phyloP scores from a whole-genome alignment of 192 early-diverging fungal species.

The Coemansia sp. region DNA sequence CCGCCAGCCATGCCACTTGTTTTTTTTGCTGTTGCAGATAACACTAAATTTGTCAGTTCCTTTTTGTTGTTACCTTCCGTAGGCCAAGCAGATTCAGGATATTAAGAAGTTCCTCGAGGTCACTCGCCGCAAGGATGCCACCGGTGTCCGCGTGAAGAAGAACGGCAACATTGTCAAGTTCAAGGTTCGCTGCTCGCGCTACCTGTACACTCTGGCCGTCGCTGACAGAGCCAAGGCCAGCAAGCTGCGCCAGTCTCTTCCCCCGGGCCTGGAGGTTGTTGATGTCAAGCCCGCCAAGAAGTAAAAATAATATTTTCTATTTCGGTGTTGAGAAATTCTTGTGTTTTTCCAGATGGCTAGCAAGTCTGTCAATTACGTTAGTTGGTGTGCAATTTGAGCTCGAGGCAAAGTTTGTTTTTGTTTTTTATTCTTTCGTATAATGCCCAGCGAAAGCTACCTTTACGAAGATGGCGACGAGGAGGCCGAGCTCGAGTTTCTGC shows the following conservation, averaged over 20 bases:
- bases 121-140: slow-evolving; percentile 94
- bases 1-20: neutral
- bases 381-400: too few relatives aligned
- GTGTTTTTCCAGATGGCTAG: neutral
- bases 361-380: neutral
- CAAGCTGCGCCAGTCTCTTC: slow-evolving; percentile 94
- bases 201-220: slow-evolving; percentile 97
- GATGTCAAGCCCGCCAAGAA: too few relatives aligned
- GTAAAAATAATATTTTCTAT: neutral
- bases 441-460: slow-evolving; percentile 35
- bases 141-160: slow-evolving; percentile 95
- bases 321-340: neutral
- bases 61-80: slow-evolving; percentile 9
- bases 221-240: slow-evolving; percentile 91
- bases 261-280: slow-evolving; percentile 57
- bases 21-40: neutral
- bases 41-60: neutral
- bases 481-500: slow-evolving; percentile 52
- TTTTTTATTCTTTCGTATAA: neutral
- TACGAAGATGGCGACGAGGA: slow-evolving; percentile 53
- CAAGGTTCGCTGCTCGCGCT: slow-evolving; percentile 98
- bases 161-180: slow-evolving; percentile 90
- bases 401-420: too few relatives aligned
- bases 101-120: slow-evolving; percentile 98
- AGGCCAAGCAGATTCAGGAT: slow-evolving; percentile 97